phyloP scores from a whole-genome alignment of 1,284 basidiomycete genomes.

The Tremellales sp. region DNA sequence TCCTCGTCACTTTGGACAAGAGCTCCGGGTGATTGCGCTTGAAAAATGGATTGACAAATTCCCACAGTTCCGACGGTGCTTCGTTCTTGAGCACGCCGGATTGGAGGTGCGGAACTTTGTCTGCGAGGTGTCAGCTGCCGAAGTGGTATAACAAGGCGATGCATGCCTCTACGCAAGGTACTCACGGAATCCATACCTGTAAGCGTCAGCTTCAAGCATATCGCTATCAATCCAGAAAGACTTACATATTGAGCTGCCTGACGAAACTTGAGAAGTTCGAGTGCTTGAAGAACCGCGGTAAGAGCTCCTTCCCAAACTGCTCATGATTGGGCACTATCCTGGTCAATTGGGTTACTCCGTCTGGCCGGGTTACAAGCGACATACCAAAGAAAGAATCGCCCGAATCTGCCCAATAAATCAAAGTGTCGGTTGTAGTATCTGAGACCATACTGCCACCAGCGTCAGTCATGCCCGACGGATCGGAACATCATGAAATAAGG shows the following conservation, averaged over 20 bases:
- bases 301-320: constrained; percentile 81
- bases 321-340: constrained; percentile 91
- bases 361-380: constrained; percentile 28
- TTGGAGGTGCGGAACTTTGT: constrained; percentile 92
- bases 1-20: constrained; percentile 80
- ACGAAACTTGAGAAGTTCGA: constrained; percentile 92
- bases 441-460: constrained; percentile 73
- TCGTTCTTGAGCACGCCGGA: constrained; percentile 83
- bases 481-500: no score
- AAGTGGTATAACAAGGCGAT: not conserved
- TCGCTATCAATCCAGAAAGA: not conserved
- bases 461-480: not conserved
- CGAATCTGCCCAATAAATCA: constrained; percentile 84
- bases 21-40: constrained; percentile 84
- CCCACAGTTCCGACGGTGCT: constrained; percentile 82
- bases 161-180: not conserved
- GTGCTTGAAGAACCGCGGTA: constrained; percentile 95
- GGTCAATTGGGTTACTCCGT: not conserved
- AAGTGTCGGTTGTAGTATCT: constrained; percentile 70
- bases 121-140: constrained; percentile 11
- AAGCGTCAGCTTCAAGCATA: not conserved
- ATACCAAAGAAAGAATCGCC: constrained; percentile 87
- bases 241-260: constrained; percentile 86
- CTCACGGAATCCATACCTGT: constrained; percentile 68
- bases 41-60: constrained; percentile 89